phyloP scores from a whole-genome alignment of 345 rosid genomes.

The Lenwebbia sp. region DNA sequence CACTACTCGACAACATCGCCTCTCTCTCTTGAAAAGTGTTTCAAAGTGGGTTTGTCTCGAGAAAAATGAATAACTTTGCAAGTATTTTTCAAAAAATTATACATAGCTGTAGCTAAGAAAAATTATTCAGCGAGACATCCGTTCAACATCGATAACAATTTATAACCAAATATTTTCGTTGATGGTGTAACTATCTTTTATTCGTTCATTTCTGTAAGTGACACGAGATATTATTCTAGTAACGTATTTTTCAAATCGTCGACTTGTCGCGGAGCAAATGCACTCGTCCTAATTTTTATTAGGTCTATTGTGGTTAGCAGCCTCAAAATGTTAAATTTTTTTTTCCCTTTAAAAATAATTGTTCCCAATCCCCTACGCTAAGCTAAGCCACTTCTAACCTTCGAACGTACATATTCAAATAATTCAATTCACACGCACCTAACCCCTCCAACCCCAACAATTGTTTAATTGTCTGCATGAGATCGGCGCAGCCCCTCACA shows the following conservation, averaged over 20 bases:
- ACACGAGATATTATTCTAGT: accelerated
- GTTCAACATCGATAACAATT: not conserved
- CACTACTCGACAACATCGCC: too few relatives aligned
- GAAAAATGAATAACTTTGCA: accelerated
- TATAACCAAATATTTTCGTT: not conserved
- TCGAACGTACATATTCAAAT: not conserved
- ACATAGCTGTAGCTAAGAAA: not conserved
- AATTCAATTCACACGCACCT: not conserved
- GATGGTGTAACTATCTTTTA: not conserved
- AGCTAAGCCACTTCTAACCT: not conserved
- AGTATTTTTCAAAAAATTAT: not conserved
- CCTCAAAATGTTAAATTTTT: too few relatives aligned
- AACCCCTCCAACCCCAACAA: not conserved
- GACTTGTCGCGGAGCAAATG: accelerated
- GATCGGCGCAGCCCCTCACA: not conserved
- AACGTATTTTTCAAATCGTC: not conserved
- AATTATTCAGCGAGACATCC: not conserved
- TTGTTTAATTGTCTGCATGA: not conserved
- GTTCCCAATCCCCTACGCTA: not conserved
- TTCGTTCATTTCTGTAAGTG: accelerated
- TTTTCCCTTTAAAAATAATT: not conserved
- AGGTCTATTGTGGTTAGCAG: not conserved
- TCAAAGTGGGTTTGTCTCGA: accelerated
- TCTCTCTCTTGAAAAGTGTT: not conserved
- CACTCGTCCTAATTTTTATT: not conserved